These are phyloP conservation scores for Neocatenulostroma microsporum DNA, from an alignment of 2,329 filamentous ascomycete species.

Conservation along the genomic window DNA sequence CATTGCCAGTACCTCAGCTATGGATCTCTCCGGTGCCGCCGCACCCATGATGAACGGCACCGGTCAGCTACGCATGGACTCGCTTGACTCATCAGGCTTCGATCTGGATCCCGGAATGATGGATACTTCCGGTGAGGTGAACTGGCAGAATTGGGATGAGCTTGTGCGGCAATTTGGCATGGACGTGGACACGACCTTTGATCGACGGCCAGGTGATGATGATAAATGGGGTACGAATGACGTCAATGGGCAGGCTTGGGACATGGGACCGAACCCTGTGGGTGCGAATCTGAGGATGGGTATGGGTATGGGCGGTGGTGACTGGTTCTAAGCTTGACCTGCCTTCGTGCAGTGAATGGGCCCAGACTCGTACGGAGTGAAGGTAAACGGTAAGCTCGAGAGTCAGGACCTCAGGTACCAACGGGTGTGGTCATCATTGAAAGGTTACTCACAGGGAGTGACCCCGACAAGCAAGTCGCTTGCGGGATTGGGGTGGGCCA, in stretches of 20 bases:
- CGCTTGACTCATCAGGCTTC: constrained; percentile 18
- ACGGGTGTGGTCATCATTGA: no score
- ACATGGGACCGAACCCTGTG: constrained; percentile 2
- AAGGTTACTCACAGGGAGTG: no score
- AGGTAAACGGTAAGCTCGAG: no score
- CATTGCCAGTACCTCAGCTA: not conserved
- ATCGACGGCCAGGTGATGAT: constrained; percentile 9
- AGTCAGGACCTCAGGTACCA: no score
- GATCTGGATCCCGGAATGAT: constrained; percentile 23
- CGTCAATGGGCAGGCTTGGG: not conserved
- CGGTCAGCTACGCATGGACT: constrained; percentile 14
- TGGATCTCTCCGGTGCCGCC: constrained; percentile 7
- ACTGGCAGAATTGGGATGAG: constrained; percentile 45
- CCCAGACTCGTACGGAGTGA: no score
- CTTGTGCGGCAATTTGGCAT: constrained; percentile 41
- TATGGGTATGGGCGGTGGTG: constrained; percentile 21
- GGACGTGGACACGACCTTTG: constrained; percentile 28
- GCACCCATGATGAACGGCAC: not conserved
- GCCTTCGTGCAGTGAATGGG: no score
- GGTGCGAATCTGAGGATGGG: constrained; percentile 21
- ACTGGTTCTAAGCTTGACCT: constrained; percentile 27
- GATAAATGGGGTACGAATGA: constrained; percentile 3
- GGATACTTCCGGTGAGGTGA: constrained; percentile 34
- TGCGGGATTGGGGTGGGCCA: no score
- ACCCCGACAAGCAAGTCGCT: no score